These are phyloP conservation scores for Perkinsela sp. DNA, from an alignment of 208 protist species.

Conservation along the genomic window DNA sequence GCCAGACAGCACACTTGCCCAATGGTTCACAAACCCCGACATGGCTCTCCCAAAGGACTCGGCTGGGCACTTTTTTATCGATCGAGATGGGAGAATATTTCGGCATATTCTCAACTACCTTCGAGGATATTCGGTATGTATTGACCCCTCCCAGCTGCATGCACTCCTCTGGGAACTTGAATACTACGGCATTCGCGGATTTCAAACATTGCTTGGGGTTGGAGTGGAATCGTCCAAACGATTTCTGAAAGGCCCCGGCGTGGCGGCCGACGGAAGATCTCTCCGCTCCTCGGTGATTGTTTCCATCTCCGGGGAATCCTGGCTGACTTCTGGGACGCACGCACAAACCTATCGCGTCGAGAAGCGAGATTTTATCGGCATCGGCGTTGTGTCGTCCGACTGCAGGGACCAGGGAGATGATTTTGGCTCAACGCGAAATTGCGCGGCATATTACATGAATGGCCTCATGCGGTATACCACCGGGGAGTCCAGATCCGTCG, in stretches of 20 bases:
- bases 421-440: neutral
- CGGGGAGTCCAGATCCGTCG: neutral
- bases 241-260: neutral
- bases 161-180: neutral
- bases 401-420: neutral
- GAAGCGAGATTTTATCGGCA: neutral
- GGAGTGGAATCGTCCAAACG: neutral
- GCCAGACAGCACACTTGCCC: neutral
- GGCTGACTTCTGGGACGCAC: neutral
- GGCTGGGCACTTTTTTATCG: conserved; percentile 35
- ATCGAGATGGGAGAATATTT: conserved; percentile 41
- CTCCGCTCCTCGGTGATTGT: neutral
- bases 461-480: neutral
- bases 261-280: neutral
- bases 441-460: neutral
- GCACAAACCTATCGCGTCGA: neutral
- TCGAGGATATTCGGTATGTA: conserved; percentile 19
- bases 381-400: neutral
- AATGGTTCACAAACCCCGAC: neutral
- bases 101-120: conserved; percentile 40
- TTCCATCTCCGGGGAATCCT: neutral
- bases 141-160: neutral
- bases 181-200: neutral
- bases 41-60: conserved; percentile 22
- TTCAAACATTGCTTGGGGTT: neutral